phyloP scores from a whole-genome alignment of 164 flowering plant genomes.

The Stephania yunnanensis region DNA sequence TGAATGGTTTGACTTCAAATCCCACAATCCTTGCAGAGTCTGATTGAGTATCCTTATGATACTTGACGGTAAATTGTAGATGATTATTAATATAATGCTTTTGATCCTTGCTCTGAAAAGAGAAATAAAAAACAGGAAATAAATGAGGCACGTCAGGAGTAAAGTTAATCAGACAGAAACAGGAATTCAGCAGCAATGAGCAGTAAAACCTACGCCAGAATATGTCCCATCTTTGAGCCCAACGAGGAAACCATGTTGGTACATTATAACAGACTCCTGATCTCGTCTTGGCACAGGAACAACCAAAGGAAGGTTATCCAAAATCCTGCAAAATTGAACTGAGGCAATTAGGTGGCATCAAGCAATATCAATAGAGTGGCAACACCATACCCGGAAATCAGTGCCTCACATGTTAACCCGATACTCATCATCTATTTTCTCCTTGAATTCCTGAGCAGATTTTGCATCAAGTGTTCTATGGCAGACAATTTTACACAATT shows the following conservation, averaged over 20 bases:
- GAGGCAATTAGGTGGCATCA: neutral
- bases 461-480: conserved; percentile 51
- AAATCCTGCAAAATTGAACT: conserved; percentile 49
- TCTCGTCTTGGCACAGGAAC: conserved; percentile 60
- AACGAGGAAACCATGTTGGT: conserved; percentile 77
- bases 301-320: conserved; percentile 93
- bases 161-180: neutral
- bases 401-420: conserved; percentile 77
- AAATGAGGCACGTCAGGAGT: neutral
- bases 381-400: neutral
- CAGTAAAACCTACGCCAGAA: conserved; percentile 51
- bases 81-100: conserved; percentile 86
- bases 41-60: conserved; percentile 60
- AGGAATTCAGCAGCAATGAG: neutral
- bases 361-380: neutral
- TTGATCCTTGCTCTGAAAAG: conserved; percentile 70
- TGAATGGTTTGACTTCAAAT: conserved; percentile 90
- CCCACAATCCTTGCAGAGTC: conserved; percentile 91
- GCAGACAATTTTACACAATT: conserved; percentile 71
- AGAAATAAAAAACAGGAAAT: conserved; percentile 3
- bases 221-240: conserved; percentile 66
- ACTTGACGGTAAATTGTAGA: conserved; percentile 72
- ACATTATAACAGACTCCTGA: conserved; percentile 46
- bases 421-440: conserved; percentile 86
- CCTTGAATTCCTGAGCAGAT: conserved; percentile 74